Evolutionary conservation across 1,284 basidiomycete genomes (phyloP), one percentile per base, ranked within the genome.

Genomic region (Ceratobasidium sp.): DNA sequence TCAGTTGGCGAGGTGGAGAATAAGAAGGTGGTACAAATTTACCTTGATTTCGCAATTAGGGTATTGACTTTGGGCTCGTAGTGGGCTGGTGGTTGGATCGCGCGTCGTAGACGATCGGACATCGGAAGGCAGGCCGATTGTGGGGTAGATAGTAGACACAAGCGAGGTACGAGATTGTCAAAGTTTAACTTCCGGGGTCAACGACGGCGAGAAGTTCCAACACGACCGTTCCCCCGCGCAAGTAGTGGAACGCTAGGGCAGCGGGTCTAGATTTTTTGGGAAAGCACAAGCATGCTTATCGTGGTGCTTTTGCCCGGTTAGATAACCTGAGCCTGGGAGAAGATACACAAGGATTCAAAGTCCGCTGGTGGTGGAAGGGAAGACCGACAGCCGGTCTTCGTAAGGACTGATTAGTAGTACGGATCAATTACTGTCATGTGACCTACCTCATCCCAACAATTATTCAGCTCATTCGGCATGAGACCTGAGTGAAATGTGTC

Each of bases 11-110:
- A 56, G 22, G 16, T 22, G 39, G n/a, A 16, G 37, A 48, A 6
- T 37, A 56, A 56, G 6, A 41, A 16, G n/a, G 22, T 27, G 8
- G 43, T 27, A 22, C 19, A 14, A n/a, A 16, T 54, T 29, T 68
- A 68, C 65, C 65, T 68, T 13, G 65, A 68, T 68, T 43, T 34
- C 49, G 49, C 48, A 16, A 68, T 68, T 29, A 68, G 51, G 31
- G 48, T 34, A 29, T 56, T 68, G 16, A 68, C 65, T 41, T 56
- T 49, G 27, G 65, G 37, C n/a, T 68, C 65, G 34, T 68, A 59
- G 29, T 37, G 56, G 8, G 56, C 29, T 59, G 56, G 51, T 22
- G 51, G 49, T 68, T 29, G 65, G 65, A 68, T 68, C 65, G 65
- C 31, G n/a, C 65, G 65, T 39, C 34, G 65, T 13, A 29, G 51